Percentiles rank a stretch among this genome's conserved stretches.
Evolutionary conservation across 768 basidiomycete species (phyloP).

Genomic region (Rhizopogon roseolus): DNA sequence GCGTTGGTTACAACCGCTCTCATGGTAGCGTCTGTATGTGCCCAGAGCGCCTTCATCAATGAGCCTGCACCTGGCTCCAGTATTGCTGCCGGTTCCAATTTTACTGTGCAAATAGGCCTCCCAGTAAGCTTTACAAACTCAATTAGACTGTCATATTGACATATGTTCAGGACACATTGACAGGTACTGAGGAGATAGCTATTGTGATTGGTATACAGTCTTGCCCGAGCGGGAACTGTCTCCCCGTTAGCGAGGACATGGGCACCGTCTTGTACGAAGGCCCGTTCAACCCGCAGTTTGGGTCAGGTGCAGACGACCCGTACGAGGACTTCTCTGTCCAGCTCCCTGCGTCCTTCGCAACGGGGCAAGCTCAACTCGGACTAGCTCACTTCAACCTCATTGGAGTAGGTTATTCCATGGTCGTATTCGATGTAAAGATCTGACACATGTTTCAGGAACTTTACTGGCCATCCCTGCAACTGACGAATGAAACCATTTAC

Average conservation of each 20-base stretch:
- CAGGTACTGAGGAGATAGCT: constrained; percentile 31
- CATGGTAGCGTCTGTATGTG: background rate
- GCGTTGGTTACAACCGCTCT: background rate
- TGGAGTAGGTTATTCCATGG: constrained; percentile 23
- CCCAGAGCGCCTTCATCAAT: constrained; percentile 1
- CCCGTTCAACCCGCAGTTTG: constrained; percentile 30
- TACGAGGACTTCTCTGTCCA: constrained; percentile 36
- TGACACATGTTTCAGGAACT: background rate
- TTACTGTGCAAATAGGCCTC: constrained; percentile 38
- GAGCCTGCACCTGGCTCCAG: constrained; percentile 17
- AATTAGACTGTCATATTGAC: background rate
- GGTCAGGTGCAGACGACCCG: constrained; percentile 20
- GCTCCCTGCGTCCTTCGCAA: constrained; percentile 23
- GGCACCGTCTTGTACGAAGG: constrained; percentile 39
- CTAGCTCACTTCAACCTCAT: constrained; percentile 28
- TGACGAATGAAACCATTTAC: background rate
- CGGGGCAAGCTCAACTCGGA: constrained; percentile 27
- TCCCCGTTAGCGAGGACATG: constrained; percentile 21
- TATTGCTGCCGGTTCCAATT: constrained; percentile 30
- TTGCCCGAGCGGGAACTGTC: constrained; percentile 23
- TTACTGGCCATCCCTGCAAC: background rate
- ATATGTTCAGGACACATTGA: constrained; percentile 25
- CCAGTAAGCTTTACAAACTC: constrained; percentile 26
- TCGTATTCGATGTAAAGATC: background rate
- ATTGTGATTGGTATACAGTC: constrained; percentile 33